A percentile compares a stretch with the other conserved stretches of the same genome.
Conservation (phyloP, 495 filamentous ascomycete genomes). For the Aspergillus avenaceus region DNA sequence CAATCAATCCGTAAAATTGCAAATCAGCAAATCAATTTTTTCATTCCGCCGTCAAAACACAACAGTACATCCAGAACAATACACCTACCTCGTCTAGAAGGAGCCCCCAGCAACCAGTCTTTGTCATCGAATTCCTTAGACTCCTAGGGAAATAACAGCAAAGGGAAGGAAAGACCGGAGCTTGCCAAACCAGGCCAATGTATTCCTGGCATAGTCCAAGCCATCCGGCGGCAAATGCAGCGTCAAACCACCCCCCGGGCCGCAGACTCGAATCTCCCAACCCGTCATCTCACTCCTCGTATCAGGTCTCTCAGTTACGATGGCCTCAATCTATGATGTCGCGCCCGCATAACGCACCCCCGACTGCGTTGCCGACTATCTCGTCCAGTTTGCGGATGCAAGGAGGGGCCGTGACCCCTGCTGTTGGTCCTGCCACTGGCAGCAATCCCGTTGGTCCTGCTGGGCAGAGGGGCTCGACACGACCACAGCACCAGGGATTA, state of each 20-base stretch:
- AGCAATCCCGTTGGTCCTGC: neutral
- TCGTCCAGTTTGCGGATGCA: conserved; percentile 17
- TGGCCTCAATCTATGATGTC: conserved; percentile 24
- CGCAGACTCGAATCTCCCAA: neutral
- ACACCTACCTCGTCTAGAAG: no score
- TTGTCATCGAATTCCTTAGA: no score
- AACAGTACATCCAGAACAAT: neutral
- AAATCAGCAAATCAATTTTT: conserved; percentile 11
- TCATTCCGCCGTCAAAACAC: neutral
- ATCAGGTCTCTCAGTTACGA: conserved; percentile 20
- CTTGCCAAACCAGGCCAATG: conserved; percentile 11
- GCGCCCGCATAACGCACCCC: conserved; percentile 8
- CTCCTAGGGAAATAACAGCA: no score
- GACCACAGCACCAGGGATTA: neutral
- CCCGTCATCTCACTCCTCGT: conserved; percentile 11
- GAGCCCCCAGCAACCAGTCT: no score
- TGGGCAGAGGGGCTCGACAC: neutral
- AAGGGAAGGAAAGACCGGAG: neutral
- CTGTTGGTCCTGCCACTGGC: neutral
- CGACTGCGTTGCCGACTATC: conserved; percentile 16
- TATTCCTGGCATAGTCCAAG: conserved; percentile 21
- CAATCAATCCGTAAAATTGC: conserved; percentile 16
- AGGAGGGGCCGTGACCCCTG: neutral
- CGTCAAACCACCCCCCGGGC: neutral
- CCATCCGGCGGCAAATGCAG: neutral